These are phyloP conservation scores for Fusarium sp. DNA, from an alignment of 2,329 filamentous ascomycete species.

Conservation along the genomic window DNA sequence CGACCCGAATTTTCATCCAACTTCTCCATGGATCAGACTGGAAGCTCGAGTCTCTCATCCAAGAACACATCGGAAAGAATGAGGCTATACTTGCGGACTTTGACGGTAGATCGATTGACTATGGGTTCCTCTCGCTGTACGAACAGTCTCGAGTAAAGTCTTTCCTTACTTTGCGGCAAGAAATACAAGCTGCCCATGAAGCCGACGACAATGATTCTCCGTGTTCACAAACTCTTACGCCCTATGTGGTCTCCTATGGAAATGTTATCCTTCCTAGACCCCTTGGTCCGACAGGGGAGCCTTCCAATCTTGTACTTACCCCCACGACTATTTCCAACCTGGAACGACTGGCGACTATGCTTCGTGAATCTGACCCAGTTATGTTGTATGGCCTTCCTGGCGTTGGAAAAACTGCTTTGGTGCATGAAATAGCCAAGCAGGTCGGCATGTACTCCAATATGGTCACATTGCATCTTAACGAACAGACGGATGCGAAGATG, in stretches of 20 bases:
- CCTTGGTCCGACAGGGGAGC: constrained; percentile 60
- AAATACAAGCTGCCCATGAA: constrained; percentile 48
- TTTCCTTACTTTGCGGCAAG: constrained; percentile 58
- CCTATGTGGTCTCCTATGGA: constrained; percentile 74
- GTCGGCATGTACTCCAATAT: constrained; percentile 84
- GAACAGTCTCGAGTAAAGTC: constrained; percentile 67
- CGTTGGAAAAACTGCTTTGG: constrained; percentile 88
- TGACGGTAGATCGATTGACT: constrained; percentile 83
- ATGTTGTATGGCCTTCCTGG: constrained; percentile 86
- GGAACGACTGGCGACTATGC: constrained; percentile 72
- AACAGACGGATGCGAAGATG: constrained; percentile 98
- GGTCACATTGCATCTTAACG: constrained; percentile 95
- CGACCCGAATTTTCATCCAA: constrained; percentile 83
- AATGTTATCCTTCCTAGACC: constrained; percentile 75
- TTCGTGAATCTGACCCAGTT: constrained; percentile 78
- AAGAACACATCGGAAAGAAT: constrained; percentile 71
- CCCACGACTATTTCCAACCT: constrained; percentile 80
- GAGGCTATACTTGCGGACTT: constrained; percentile 75
- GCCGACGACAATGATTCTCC: constrained; percentile 20
- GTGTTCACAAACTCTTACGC: constrained; percentile 63
- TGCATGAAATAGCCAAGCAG: constrained; percentile 83
- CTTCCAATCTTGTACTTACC: constrained; percentile 74
- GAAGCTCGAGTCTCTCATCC: constrained; percentile 79
- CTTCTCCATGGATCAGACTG: constrained; percentile 84
- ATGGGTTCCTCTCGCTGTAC: constrained; percentile 74